These are phyloP conservation scores for Penicillium sp. DNA, from an alignment of 2,329 filamentous ascomycete species.

Conservation along the genomic window DNA sequence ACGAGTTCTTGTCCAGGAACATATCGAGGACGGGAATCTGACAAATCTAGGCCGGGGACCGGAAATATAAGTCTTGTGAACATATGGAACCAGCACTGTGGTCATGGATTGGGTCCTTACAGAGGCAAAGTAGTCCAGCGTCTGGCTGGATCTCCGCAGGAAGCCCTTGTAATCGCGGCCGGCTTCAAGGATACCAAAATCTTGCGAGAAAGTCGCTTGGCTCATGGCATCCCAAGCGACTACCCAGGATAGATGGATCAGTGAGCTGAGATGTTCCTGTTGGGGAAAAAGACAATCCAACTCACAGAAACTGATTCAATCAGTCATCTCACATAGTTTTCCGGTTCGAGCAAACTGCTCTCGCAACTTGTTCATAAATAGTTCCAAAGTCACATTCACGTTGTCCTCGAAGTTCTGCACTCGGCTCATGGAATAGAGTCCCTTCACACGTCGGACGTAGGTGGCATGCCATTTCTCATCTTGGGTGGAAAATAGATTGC, in stretches of 20 bases:
- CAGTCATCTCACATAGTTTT: slow-evolving; percentile 33
- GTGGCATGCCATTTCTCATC: slow-evolving; percentile 32
- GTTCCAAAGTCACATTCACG: slow-evolving; percentile 25
- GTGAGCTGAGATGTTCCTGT: too few relatives aligned
- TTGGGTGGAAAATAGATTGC: slow-evolving; percentile 34
- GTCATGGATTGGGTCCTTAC: slow-evolving; percentile 3
- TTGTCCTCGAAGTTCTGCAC: slow-evolving; percentile 18
- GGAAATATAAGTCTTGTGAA: too few relatives aligned
- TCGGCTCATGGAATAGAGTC: slow-evolving; percentile 29
- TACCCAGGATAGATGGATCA: not conserved
- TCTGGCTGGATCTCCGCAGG: slow-evolving; percentile 12
- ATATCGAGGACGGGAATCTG: slow-evolving; percentile 18
- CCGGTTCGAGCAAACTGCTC: slow-evolving; percentile 23
- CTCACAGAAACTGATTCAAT: slow-evolving; percentile 32
- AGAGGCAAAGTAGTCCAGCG: slow-evolving; percentile 19
- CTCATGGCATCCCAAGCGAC: slow-evolving; percentile 20
- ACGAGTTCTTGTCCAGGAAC: slow-evolving; percentile 19
- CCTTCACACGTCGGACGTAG: slow-evolving; percentile 33
- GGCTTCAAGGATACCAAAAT: slow-evolving; percentile 19
- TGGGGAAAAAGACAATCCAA: not conserved
- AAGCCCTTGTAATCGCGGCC: slow-evolving; percentile 16
- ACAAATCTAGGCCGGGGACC: slow-evolving; percentile 10
- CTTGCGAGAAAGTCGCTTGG: slow-evolving; percentile 17
- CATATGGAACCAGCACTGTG: not conserved
- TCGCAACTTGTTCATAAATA: slow-evolving; percentile 28